A percentile compares a stretch with the other conserved stretches of the same genome.
Conservation (phyloP, 2,329 filamentous ascomycete species). For the Ascochyta pisi region DNA sequence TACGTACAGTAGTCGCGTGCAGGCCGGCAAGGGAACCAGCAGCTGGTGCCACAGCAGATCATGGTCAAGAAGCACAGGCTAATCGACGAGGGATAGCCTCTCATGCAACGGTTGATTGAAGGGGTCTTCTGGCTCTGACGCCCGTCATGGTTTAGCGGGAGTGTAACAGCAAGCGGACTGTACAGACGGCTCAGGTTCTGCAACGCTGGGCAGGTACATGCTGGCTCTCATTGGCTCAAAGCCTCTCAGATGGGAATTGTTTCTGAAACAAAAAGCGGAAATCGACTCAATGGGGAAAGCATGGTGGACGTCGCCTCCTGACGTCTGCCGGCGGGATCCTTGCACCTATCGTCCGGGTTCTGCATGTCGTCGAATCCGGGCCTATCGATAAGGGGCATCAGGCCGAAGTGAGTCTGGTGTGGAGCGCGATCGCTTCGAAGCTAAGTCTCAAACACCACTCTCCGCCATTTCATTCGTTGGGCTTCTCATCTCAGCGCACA, state of each 20-base stretch:
- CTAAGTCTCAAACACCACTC: slow-evolving; percentile 33
- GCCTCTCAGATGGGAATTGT: slow-evolving; percentile 31
- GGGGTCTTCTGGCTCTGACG: slow-evolving; percentile 27
- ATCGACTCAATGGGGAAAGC: slow-evolving; percentile 22
- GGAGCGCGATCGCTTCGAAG: slow-evolving; percentile 28
- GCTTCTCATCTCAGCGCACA: slow-evolving; percentile 23
- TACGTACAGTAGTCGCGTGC: slow-evolving; percentile 22
- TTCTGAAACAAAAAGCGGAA: slow-evolving; percentile 41
- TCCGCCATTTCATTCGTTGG: slow-evolving; percentile 25
- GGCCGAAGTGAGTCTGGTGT: slow-evolving; percentile 21
- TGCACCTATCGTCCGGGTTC: slow-evolving; percentile 11
- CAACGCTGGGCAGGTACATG: slow-evolving; percentile 38
- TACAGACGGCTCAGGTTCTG: slow-evolving; percentile 17
- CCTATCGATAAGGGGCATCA: slow-evolving; percentile 35
- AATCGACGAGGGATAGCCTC: slow-evolving; percentile 31
- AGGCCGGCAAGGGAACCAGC: slow-evolving; percentile 22
- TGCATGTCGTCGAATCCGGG: slow-evolving; percentile 25
- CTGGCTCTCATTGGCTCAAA: slow-evolving; percentile 30
- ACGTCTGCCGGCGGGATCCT: slow-evolving; percentile 21
- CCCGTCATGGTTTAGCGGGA: slow-evolving; percentile 37
- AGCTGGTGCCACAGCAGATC: slow-evolving; percentile 38
- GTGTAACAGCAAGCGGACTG: slow-evolving; percentile 27
- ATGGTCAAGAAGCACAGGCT: slow-evolving; percentile 31
- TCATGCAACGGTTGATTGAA: slow-evolving; percentile 33
- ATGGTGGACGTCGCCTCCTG: slow-evolving; percentile 28